phyloP scores from a whole-genome alignment of 2,329 filamentous ascomycete genomes.

The Sclerotiophoma versabilis region DNA sequence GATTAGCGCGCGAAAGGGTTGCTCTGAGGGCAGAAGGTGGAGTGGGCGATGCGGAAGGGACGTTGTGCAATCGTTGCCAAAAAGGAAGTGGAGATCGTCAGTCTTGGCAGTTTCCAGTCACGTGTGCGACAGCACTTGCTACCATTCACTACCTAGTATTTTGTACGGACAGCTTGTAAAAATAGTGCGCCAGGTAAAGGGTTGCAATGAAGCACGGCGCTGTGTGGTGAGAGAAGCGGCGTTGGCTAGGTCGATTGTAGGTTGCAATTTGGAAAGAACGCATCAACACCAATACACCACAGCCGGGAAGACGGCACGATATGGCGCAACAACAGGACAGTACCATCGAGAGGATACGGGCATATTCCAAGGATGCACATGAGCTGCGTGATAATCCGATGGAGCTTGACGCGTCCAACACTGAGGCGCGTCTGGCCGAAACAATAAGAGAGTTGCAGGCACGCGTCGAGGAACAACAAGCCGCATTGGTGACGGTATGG shows the following conservation, averaged over 20 bases:
- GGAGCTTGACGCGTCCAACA: slow-evolving; percentile 50
- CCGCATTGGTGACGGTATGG: slow-evolving; percentile 55
- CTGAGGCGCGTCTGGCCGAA: slow-evolving; percentile 66
- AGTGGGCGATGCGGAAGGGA: slow-evolving; percentile 27
- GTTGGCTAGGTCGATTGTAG: slow-evolving; percentile 10
- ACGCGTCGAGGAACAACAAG: slow-evolving; percentile 57
- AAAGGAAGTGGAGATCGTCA: slow-evolving; percentile 30
- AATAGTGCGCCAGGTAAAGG: neutral
- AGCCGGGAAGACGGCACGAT: neutral
- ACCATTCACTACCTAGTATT: neutral
- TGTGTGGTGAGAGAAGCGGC: neutral
- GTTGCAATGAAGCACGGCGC: neutral
- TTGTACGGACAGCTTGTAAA: neutral
- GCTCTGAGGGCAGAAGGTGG: slow-evolving; percentile 27
- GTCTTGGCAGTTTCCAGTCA: slow-evolving; percentile 31
- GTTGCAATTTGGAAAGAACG: slow-evolving; percentile 2
- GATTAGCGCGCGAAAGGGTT: slow-evolving; percentile 16
- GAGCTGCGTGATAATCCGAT: slow-evolving; percentile 39
- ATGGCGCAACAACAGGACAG: slow-evolving; percentile 35
- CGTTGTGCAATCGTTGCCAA: slow-evolving; percentile 27
- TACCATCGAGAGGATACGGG: slow-evolving; percentile 36
- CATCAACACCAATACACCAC: slow-evolving; percentile 4
- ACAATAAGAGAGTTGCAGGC: slow-evolving; percentile 72
- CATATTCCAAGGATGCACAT: slow-evolving; percentile 33
- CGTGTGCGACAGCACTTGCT: slow-evolving; percentile 18